Base-by-base conservation (phyloP, 345 rosid genomes). In the Salix arbutifolia region DNA sequence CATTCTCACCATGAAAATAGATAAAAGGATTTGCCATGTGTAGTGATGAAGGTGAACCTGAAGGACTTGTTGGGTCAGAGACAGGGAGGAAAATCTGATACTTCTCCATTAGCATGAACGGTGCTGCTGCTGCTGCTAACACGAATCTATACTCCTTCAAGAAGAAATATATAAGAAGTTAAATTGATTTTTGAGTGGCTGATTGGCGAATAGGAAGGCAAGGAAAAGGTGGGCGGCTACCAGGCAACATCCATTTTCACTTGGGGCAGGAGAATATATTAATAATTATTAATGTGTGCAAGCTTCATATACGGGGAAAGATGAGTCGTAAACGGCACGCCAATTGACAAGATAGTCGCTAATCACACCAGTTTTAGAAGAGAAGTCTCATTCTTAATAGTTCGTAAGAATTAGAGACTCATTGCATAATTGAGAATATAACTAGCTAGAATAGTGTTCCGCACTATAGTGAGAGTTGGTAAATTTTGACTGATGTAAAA, bases 251-350 rank as follows among this genome's bases (percentile, higher is more conserved):
- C 70, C 53, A 40, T 23, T 25, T 73, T 72, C 76, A 74, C 72
- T 62, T 18, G 64, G 33, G 46, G 53, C 77, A 58, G 71, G 37
- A n/a, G 21, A 53, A 5, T 42, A 33, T 11, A 31, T 23, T 8
- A 53, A 3, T 19, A 19, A 74, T 28, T 5, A 23, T 66, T 16
- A 10, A 18, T 69, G 53, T n/a, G 11, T 69, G 19, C 56, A 26
- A 11, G 9, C n/a, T 33, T 9, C 14, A 33, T n/a, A 17, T 52
- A n/a, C 4, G 13, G 6, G 26, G 35, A 65, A 58, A 58, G 46
- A 62, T 4, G 84, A 83, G 77, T 23, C 81, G 81, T 80, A 74
- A 44, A 83, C 83, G 83, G 72, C 86, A 83, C 79, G 79, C 70
- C 71, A 77, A 37, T 25, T 35, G 46, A 50, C 42, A 48, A 6